Conservation (phyloP, 108 stramenopile species). For the Schizochytrium sp. region DNA sequence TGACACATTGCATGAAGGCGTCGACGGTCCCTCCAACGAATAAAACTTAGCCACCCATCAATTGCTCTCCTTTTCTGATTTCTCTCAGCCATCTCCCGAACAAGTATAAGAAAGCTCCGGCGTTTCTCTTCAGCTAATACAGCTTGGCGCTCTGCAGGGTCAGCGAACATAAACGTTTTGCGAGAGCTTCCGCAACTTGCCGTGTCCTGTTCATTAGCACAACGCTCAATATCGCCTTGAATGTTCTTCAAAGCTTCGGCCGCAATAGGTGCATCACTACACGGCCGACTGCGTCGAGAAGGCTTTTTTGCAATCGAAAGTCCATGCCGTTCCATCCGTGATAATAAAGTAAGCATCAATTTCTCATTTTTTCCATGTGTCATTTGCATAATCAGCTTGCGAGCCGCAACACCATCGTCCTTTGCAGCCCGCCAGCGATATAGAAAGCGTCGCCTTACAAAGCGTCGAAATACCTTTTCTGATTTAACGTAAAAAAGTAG, state of each 20-base stretch:
- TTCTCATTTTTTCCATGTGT: background rate
- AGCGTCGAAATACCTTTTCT: background rate
- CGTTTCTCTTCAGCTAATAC: background rate
- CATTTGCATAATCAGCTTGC: constrained; percentile 50
- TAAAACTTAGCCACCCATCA: background rate
- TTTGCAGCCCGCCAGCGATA: background rate
- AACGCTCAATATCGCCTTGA: too few species aligned
- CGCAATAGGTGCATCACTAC: too few species aligned
- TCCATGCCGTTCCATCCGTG: background rate
- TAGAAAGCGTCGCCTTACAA: background rate
- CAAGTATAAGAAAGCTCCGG: background rate
- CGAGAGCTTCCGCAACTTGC: too few species aligned
- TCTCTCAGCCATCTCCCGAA: constrained; percentile 22
- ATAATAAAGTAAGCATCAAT: constrained; percentile 17
- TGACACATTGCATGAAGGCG: constrained; percentile 4
- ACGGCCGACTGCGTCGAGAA: too few species aligned
- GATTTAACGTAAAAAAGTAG: background rate
- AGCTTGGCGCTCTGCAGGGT: background rate
- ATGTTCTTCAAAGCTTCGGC: too few species aligned
- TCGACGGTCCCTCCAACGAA: background rate
- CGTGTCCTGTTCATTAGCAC: too few species aligned
- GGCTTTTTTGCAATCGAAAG: background rate
- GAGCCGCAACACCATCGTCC: constrained; percentile 2
- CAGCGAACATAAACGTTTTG: background rate
- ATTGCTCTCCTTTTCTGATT: constrained; percentile 6